Base-by-base conservation (phyloP, 202 grass and related monocot species). In the Schoenoplectus tabernaemontani region DNA sequence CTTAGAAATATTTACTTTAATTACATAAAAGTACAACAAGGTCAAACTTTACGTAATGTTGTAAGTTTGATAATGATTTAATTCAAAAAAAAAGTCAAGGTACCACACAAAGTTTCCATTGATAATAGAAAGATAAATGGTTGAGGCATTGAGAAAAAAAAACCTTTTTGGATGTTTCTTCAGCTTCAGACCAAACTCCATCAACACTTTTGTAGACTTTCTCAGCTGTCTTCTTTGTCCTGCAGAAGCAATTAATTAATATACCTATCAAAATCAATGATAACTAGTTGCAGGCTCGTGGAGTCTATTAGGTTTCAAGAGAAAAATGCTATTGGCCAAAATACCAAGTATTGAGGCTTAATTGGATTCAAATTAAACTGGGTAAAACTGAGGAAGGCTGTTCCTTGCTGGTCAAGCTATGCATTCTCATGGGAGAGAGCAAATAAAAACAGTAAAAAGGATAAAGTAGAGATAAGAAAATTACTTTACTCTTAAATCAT, bases 401-500 rank as follows among this genome's bases (percentile, higher is more conserved):
- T 79, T 60, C 38, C 53, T 61, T 62, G 54, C 33, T 38, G 24
- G 23, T 62, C 70, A 75, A 15, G 8, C 30, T 54, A 75, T 54
- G 28, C 13, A 54, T 33, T 33, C 48, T 42, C 20, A 26, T 16
- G 57, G 46, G 57, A 80, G 28, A 70, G 44, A 36, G 12, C 33
- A 65, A 63, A 0, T n/a, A 43, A 10, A 79, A 62, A 11, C 46
- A 44, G 59, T 51, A 73, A 66, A 39, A 65, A n/a, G n/a, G 41
- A 63, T 53, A 74, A 75, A 56, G 47, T 19, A 36, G 70, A 56
- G 78, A 65, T 46, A 32, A 80, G 78, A 80, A 76, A 74, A 26
- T 86, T 90, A 93, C 94, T 91, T 97, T 81, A 87, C 82, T 90
- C 92, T 97, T 60, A 97, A 77, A 85, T 93, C 94, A 85, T 97